Base-by-base conservation (phyloP, 371 early-diverging fungal species). In the Blyttiomyces sp. region DNA sequence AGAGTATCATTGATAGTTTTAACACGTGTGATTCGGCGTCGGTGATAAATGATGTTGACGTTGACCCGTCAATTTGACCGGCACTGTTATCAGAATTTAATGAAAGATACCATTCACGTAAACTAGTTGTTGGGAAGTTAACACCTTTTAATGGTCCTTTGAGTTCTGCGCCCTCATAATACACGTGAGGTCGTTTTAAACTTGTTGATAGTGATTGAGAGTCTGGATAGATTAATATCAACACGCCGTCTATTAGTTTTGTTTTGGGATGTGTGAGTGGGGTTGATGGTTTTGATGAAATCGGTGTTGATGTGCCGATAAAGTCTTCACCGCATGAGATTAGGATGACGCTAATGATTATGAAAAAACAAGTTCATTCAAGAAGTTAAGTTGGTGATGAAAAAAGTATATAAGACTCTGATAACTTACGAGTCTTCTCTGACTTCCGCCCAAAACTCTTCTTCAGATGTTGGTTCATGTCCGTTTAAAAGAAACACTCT, bases 131-230 rank as follows among this genome's bases (percentile, higher is more conserved):
- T n/a, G 78, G 75, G 33, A 78, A 66, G 54, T 79, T 79, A 52
- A 74, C 64, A 5, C 77, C 79, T 57, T 69, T 73, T 24, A 79
- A 54, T 2, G 75, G 74, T 4, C 79, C 79, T 24, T 71, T 73
- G 23, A 79, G 59, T 35, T 56, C 63, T 21, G 53, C 61, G 13
- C 70, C 68, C 48, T 79, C 79, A 50, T 75, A 79, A 17, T 4
- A 52, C 17, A 69, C 46, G 46, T 79, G 75, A 4, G 73, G 66
- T 33, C 74, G 68, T 17, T 43, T 42, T 23, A 79, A 54, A 3
- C 61, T 58, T 0, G 49, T 6, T 19, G 56, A 32, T 23, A 79
- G 62, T 16, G 17, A 23, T 54, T 19, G 54, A 11, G 17, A 27
- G 16, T 16, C n/a, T 9, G 19, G 17, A 6, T 16, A 1, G 43